These are phyloP conservation scores for Tetrahymena malaccensis DNA, from an alignment of 73 alveolate genomes.

Conservation along the genomic window DNA sequence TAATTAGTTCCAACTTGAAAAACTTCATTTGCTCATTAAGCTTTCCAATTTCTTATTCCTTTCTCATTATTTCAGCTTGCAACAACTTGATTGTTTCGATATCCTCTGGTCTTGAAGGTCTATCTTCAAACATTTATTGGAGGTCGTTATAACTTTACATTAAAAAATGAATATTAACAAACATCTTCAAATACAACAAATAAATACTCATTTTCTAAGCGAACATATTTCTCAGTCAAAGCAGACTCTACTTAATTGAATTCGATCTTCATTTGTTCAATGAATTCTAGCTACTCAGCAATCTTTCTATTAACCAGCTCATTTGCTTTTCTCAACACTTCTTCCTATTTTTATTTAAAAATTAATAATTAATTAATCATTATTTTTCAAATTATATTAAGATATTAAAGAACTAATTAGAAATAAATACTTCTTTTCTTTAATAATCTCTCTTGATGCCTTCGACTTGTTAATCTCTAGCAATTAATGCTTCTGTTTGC, in stretches of 20 bases:
- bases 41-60: constrained; percentile 66
- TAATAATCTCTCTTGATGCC: constrained; percentile 16
- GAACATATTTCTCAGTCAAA: constrained; percentile 1
- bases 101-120: constrained; percentile 40
- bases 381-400: too few relatives aligned
- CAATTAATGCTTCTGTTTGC: neutral
- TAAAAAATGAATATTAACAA: neutral
- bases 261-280: constrained; percentile 20
- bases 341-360: neutral
- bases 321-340: neutral
- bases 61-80: constrained; percentile 43
- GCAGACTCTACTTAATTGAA: constrained; percentile 3
- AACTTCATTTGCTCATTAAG: constrained; percentile 90
- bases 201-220: constrained; percentile 30
- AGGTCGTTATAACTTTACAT: constrained; percentile 16
- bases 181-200: neutral
- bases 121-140: constrained; percentile 17
- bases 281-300: constrained; percentile 9
- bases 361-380: too few relatives aligned
- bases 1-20: constrained; percentile 88
- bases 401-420: too few relatives aligned
- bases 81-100: constrained; percentile 43
- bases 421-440: neutral
- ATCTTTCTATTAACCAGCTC: neutral
- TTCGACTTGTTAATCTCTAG: constrained; percentile 15